phyloP scores from a whole-genome alignment of 2,329 filamentous ascomycete genomes.

The Ceratocystis harringtonii region DNA sequence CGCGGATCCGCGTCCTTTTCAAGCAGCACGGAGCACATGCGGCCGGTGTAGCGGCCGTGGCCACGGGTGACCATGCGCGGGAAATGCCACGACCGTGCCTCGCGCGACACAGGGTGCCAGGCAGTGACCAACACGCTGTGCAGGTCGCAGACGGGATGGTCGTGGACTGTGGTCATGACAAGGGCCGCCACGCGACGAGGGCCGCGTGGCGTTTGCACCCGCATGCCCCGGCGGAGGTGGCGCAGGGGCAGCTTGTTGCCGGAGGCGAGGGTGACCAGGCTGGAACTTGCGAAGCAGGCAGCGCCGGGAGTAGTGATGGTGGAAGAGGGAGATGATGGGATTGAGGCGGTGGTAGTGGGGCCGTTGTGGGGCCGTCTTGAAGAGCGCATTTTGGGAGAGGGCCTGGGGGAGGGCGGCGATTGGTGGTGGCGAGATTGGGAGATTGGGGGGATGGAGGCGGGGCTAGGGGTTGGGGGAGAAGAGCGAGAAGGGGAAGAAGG shows the following conservation, averaged over 20 bases:
- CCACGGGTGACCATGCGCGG: constrained; percentile 27
- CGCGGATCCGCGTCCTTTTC: constrained; percentile 30
- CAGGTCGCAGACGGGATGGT: constrained; percentile 31
- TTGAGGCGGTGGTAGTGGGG: background rate
- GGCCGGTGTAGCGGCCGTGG: constrained; percentile 32
- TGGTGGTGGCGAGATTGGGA: background rate
- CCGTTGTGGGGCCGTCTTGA: background rate
- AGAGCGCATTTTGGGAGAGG: background rate
- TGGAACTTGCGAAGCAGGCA: constrained; percentile 40
- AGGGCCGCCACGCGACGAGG: constrained; percentile 35
- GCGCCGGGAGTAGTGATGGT: constrained; percentile 19
- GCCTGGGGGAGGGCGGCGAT: background rate
- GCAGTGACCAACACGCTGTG: constrained; percentile 38
- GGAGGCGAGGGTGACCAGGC: constrained; percentile 31
- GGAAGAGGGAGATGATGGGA: constrained; percentile 24
- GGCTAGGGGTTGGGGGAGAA: background rate
- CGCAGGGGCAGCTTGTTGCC: constrained; percentile 29
- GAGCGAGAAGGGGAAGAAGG: background rate
- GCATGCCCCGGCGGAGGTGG: constrained; percentile 31
- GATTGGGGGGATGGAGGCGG: background rate
- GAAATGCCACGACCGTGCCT: constrained; percentile 32
- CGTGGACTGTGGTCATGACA: constrained; percentile 33
- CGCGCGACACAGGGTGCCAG: constrained; percentile 41
- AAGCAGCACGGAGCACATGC: constrained; percentile 43
- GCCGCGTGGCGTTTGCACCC: constrained; percentile 37